Evolutionary conservation across 805 yeast species (phyloP).

Genomic region (Zygosaccharomyces lentus): DNA sequence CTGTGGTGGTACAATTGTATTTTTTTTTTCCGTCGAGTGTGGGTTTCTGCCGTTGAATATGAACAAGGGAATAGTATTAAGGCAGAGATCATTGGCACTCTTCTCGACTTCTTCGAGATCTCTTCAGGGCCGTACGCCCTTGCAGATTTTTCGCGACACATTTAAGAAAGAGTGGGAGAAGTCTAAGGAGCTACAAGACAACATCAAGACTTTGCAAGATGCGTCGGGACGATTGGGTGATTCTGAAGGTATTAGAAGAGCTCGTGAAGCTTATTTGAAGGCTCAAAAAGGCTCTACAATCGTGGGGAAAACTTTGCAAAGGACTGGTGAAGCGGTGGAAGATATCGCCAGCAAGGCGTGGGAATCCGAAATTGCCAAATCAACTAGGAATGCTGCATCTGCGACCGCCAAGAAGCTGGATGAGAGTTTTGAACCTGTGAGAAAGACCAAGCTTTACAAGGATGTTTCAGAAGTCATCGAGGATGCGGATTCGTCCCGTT

Average conservation of each 20-base stretch:
- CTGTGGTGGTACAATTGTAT: not conserved
- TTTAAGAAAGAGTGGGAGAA: constrained; percentile 89
- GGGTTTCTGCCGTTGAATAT: not conserved
- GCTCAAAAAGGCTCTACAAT: constrained; percentile 75
- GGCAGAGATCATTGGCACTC: constrained; percentile 2
- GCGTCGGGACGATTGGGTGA: constrained; percentile 94
- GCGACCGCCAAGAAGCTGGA: constrained; percentile 82
- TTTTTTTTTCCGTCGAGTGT: not conserved
- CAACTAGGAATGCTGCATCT: constrained; percentile 80
- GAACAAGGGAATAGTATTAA: constrained; percentile 4
- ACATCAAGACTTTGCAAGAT: constrained; percentile 90
- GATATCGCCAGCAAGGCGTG: constrained; percentile 86
- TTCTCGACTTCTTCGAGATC: constrained; percentile 16
- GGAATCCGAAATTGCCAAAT: constrained; percentile 91
- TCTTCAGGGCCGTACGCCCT: constrained; percentile 50
- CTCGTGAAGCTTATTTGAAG: constrained; percentile 83
- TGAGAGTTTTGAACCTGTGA: constrained; percentile 84
- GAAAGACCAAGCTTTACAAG: constrained; percentile 84
- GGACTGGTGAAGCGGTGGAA: constrained; percentile 93
- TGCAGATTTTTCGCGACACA: constrained; percentile 89
- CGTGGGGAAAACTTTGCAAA: constrained; percentile 67
- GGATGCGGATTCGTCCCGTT: constrained; percentile 82
- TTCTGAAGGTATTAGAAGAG: constrained; percentile 86
- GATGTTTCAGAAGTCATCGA: constrained; percentile 84
- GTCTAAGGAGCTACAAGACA: constrained; percentile 81